Base-by-base conservation (phyloP, 1,284 basidiomycete species). In the Rhodotorula sp. region DNA sequence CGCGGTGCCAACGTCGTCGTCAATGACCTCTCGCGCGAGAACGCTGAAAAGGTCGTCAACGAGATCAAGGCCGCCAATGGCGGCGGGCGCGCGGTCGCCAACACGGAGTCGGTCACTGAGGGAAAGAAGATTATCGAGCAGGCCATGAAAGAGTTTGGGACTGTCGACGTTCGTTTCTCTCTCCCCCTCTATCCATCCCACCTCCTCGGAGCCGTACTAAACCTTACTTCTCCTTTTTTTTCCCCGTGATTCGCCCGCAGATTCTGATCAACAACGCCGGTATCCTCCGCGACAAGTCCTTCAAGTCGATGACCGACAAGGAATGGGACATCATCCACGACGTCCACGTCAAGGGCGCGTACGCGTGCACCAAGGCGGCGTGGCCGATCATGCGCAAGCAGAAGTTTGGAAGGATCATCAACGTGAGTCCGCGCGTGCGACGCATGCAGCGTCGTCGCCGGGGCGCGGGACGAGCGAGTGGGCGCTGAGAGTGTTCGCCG, bases 311-410 rank as follows among this genome's bases (percentile, higher is more conserved):
- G 80, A 73, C 78, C 30, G 81, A 82, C 75, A 77, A 80, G 73
- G 80, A 82, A 68, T 82, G 79, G 78, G 79, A 81, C 72, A 76
- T 79, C 49, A 79, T 76, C 52, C 68, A 67, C 4, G 87, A 89
- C 30, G 94, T 99, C 29, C 96, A 99, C 80, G 83, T 99, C 73
- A 96, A 94, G 82, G 95, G 94, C 62, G 89, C 95, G 1, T 99
- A 89, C 81, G 84, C 92, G n/a, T 96, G 93, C 81, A 90, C 92
- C 54, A 95, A 94, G 80, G 95, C 96, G 55, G 93, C 88, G 46
- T 99, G 95, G 96, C 93, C 94, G 4, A 83, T 91, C 80, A 96
- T 99, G 86, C 87, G 92, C 77, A 91, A 91, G 79, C 77, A 74
- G 30, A 75, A 83, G 83, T 96, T 90, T 76, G 94, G 94, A 22